A percentile compares a stretch with the other conserved stretches of the same genome.
Evolutionary conservation across 2,329 filamentous ascomycete species (phyloP).

Genomic region (Colletotrichum sublineola): DNA sequence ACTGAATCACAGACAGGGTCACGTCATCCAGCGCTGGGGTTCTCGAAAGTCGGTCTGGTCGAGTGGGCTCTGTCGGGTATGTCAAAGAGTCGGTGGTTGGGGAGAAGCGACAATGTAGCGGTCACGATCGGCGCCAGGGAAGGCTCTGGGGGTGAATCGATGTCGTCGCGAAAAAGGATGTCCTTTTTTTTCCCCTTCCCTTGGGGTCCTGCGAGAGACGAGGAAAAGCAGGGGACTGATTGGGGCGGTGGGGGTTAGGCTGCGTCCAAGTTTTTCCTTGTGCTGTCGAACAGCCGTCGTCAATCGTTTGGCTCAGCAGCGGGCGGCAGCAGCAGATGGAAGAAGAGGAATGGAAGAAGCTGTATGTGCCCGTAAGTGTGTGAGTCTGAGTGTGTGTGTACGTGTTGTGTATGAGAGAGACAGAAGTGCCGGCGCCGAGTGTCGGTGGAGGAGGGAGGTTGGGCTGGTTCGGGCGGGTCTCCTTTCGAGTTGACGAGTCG

Average conservation of each 20-base stretch:
- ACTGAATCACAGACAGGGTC: constrained; percentile 28
- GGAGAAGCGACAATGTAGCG: constrained; percentile 29
- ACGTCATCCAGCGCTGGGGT: constrained; percentile 37
- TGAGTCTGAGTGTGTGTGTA: not conserved
- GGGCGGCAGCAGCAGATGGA: not conserved
- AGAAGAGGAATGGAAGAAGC: constrained; percentile 1
- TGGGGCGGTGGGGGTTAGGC: constrained; percentile 12
- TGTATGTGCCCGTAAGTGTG: constrained; percentile 3
- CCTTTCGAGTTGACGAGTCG: constrained; percentile 38
- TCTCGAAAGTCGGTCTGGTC: constrained; percentile 30
- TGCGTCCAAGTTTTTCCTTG: not conserved
- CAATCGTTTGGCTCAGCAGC: constrained; percentile 14
- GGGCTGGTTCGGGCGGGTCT: constrained; percentile 40
- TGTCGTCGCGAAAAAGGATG: constrained; percentile 31
- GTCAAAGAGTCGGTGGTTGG: constrained; percentile 22
- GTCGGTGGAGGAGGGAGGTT: constrained; percentile 42
- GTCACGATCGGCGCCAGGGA: constrained; percentile 30
- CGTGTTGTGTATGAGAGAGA: constrained; percentile 5
- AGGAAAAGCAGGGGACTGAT: constrained; percentile 2
- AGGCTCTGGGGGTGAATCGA: constrained; percentile 23
- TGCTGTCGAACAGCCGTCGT: constrained; percentile 13
- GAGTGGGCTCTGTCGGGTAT: constrained; percentile 13
- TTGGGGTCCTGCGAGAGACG: not conserved
- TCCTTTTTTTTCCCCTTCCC: not conserved
- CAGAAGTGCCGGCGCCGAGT: constrained; percentile 40